Conservation (phyloP, 257 asterid genomes). For the Capsicum pubescens region DNA sequence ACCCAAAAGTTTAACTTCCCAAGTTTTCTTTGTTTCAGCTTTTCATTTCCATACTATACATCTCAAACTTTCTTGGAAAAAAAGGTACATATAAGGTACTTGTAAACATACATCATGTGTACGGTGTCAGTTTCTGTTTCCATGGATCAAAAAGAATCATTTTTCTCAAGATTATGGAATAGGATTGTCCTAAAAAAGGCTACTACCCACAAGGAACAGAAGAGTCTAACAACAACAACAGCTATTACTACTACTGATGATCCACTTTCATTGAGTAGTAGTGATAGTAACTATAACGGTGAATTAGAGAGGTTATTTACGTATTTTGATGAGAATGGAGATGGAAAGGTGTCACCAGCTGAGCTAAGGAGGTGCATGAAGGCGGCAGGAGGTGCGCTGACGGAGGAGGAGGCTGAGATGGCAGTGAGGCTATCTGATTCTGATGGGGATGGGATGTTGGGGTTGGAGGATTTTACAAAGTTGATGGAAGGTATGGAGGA, state of each 20-base stretch:
- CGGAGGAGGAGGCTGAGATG: slow-evolving; percentile 51
- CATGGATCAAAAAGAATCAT: background rate
- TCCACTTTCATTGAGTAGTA: too few species aligned
- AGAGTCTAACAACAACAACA: background rate
- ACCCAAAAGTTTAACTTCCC: too few species aligned
- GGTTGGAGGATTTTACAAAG: slow-evolving; percentile 55
- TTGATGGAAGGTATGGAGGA: slow-evolving; percentile 55
- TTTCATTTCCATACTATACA: too few species aligned
- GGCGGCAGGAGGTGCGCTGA: slow-evolving; percentile 31
- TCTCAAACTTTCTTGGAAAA: too few species aligned
- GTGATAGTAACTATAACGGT: too few species aligned
- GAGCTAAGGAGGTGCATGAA: slow-evolving; percentile 1
- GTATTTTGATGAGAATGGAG: slow-evolving; percentile 28
- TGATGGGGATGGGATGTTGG: slow-evolving; percentile 59
- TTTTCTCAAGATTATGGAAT: background rate
- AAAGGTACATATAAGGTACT: background rate
- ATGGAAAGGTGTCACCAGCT: slow-evolving; percentile 22
- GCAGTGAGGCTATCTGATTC: slow-evolving; percentile 56
- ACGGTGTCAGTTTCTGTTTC: background rate
- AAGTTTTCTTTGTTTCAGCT: too few species aligned
- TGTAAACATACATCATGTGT: background rate
- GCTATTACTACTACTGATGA: background rate
- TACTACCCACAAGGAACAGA: background rate
- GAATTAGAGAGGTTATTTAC: slow-evolving; percentile 27
- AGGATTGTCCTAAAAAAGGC: background rate